Evolutionary conservation across 352 stramenopile genomes (phyloP), one percentile per base, ranked within the genome.

Genomic region (Blastocystis sp.): DNA sequence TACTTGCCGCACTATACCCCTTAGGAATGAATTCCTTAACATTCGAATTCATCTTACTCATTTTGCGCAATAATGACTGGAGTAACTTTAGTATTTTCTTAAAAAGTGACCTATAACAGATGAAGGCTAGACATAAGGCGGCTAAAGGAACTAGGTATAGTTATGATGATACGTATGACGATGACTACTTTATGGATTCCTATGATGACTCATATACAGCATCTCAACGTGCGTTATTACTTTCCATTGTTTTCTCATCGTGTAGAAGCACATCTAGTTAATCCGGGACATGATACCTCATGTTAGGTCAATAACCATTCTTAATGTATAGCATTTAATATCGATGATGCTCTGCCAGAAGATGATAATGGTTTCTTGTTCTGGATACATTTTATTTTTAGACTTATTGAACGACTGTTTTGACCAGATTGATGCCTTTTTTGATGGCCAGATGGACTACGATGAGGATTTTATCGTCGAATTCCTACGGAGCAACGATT

Each of bases 71-170:
- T 34, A 34, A 34, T 34, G 30, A 34, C 30, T 34, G 30, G 30
- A 34, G 30, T 34, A 34, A 34, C 30, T 34, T 34, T 34, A 34
- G 30, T 34, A 34, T 34, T 34, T 34, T 34, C 30, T 34, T 34
- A 34, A 34, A 34, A 34, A 34, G 30, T 34, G 30, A 34, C 30
- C 30, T 34, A 34, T 34, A 34, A 39, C 18, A 55, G 11, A 85
- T 85, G 73, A 85, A 85, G 41, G 45, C 73, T 24, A 34, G 73
- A 50, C 53, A 85, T 85, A 56, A 53, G 63, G 73, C 47, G 26
- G 73, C 73, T 24, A 85, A 85, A n/a, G 73, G 73, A 66, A 85
- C 73, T 24, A 66, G 41, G 20, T 85, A 85, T 55, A 85, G 73
- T n/a, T 85, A 85, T 45, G 73, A 85, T 18, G 73, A 85, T 43